Evolutionary conservation across 1,284 basidiomycete genomes (phyloP), one percentile per base, ranked within the genome.

Genomic region (Agroathelia rolfsii): DNA sequence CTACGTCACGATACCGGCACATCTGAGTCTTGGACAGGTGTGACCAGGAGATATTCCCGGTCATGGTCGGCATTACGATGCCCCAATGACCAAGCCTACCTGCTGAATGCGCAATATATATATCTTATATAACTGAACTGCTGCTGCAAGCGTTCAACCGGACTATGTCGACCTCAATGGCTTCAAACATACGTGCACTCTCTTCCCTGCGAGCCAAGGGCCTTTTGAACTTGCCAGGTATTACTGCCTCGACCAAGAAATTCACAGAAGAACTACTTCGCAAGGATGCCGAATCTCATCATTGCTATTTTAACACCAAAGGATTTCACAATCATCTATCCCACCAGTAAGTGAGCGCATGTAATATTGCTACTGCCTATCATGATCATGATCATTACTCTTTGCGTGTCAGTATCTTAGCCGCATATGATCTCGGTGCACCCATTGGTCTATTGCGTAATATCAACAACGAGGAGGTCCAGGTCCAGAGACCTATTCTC

Each of bases 261-360:
- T 45, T 58, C 6, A 53, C 58, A 0, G 64, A 76, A 41, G 51
- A 59, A 12, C 55, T 80, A 1, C 47, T 81, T 10, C 55, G 66
- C 39, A 59, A 67, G 42, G 77, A 81, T 44, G 61, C 70, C 28
- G 55, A 69, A 36, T 47, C 50, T 6, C 68, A 77, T 43, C 76
- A 80, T 44, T 72, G 69, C 41, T 74, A 71, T 46, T 76, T 63
- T 43, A 61, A 64, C 6, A 42, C 52, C 13, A 36, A 50, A 2
- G 64, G 66, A 2, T 62, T 74, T 27, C 76, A 83, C 46, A 80
- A 80, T 46, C 78, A 82, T 50, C 56, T 79, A n/a, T 63, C 59
- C 35, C 69, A 71, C 41, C 69, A 72, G 66, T 69, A 32, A 46
- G n/a, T n/a, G n/a, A n/a, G n/a, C n/a, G n/a, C n/a, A n/a, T n/a